Percentiles rank a stretch among this genome's conserved stretches.
These are phyloP conservation scores for Paraphoma chrysanthemicola DNA, from an alignment of 2,329 filamentous ascomycete genomes.

Conservation along the genomic window DNA sequence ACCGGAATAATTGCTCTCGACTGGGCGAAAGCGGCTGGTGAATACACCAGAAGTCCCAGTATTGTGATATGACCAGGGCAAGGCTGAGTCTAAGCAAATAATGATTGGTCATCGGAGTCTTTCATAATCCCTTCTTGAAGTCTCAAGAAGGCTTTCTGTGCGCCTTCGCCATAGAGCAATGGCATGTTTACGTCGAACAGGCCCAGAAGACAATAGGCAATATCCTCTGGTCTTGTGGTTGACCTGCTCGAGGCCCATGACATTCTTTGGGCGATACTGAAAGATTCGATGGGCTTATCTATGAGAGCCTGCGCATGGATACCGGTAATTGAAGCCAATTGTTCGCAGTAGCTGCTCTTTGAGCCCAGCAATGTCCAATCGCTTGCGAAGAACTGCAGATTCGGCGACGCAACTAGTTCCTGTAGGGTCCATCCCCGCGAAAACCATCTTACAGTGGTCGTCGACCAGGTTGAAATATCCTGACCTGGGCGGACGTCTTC, in stretches of 20 bases:
- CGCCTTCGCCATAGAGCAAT: slow-evolving; percentile 12
- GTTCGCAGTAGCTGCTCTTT: neutral
- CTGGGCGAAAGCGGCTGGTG: neutral
- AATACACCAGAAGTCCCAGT: neutral
- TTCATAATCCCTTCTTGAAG: slow-evolving; percentile 11
- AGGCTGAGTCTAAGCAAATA: slow-evolving; percentile 6
- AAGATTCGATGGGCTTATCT: neutral
- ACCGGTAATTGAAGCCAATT: neutral
- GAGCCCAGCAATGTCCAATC: neutral
- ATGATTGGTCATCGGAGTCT: neutral
- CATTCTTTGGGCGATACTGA: slow-evolving; percentile 1
- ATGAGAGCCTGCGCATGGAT: neutral
- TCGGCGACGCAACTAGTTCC: neutral
- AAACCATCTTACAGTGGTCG: neutral
- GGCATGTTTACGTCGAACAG: slow-evolving; percentile 20
- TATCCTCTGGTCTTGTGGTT: slow-evolving; percentile 21
- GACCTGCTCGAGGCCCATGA: slow-evolving; percentile 17
- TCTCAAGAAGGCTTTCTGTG: slow-evolving; percentile 5
- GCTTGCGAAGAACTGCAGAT: neutral
- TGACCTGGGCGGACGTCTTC: neutral
- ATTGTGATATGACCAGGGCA: neutral
- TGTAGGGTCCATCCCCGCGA: neutral
- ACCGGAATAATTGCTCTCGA: too few relatives aligned
- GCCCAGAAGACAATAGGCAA: slow-evolving; percentile 11
- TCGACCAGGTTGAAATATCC: neutral